Evolutionary conservation across 2,329 filamentous ascomycete species (phyloP).

Genomic region (Aspergillus arachidicola): DNA sequence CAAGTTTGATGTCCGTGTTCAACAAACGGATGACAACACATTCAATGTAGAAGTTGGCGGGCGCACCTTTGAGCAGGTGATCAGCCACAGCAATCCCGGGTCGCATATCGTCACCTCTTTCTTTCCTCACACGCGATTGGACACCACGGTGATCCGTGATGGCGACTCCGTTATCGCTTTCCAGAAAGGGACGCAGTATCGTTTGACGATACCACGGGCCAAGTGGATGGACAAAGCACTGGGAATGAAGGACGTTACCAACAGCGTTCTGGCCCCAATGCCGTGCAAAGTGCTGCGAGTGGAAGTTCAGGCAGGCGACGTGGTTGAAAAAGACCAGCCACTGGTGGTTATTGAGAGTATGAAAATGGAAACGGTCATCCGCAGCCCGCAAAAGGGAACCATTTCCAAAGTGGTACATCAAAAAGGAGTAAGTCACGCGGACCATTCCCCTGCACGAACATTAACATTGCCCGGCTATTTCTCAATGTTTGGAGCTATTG

Average conservation of each 20-base stretch:
- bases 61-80: conserved; percentile 45
- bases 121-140: conserved; percentile 78
- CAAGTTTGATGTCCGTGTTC: conserved; percentile 52
- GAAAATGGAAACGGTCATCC: conserved; percentile 87
- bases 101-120: conserved; percentile 68
- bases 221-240: conserved; percentile 86
- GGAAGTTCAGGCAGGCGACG: conserved; percentile 79
- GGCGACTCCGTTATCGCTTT: conserved; percentile 69
- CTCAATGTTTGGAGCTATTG: conserved; percentile 1
- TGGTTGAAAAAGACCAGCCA: conserved; percentile 81
- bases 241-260: conserved; percentile 75
- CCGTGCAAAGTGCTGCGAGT: conserved; percentile 94
- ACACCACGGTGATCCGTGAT: conserved; percentile 71
- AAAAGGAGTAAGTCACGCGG: conserved; percentile 64
- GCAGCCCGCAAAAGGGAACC: conserved; percentile 71
- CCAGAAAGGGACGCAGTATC: conserved; percentile 64
- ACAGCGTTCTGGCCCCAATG: conserved; percentile 91
- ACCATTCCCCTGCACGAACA: conserved; percentile 4
- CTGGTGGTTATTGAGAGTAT: conserved; percentile 90
- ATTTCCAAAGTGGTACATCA: conserved; percentile 74
- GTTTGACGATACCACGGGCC: conserved; percentile 60
- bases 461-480: conserved; percentile 12
- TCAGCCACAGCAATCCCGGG: conserved; percentile 49
- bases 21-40: conserved; percentile 51
- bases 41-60: conserved; percentile 55